These are phyloP conservation scores for Stephanodiscus minutulus DNA, from an alignment of 108 stramenopile species.

Conservation along the genomic window DNA sequence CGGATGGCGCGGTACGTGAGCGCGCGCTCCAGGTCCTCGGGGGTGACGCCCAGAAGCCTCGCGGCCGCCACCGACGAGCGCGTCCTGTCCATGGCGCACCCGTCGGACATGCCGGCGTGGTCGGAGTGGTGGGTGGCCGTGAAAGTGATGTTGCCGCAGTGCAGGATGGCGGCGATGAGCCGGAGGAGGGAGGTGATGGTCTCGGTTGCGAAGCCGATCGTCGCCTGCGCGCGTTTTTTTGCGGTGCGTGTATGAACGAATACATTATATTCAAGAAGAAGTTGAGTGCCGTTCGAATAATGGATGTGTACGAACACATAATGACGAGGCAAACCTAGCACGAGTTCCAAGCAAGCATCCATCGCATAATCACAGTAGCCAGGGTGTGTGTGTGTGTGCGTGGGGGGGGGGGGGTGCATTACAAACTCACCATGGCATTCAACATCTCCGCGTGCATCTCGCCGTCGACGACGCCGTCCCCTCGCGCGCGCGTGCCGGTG, in stretches of 20 bases:
- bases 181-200: slow-evolving; percentile 53
- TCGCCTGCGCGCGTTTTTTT: slow-evolving; percentile 27
- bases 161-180: slow-evolving; percentile 65
- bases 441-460: slow-evolving; percentile 68
- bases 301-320: too few species aligned
- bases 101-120: slow-evolving; percentile 52
- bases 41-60: slow-evolving; percentile 62
- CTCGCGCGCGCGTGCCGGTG: slow-evolving; percentile 69
- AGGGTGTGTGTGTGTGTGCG: too few species aligned
- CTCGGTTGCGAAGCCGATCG: slow-evolving; percentile 60
- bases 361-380: too few species aligned
- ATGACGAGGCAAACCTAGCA: too few species aligned
- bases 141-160: slow-evolving; percentile 73
- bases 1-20: slow-evolving; percentile 61
- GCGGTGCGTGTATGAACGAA: background rate
- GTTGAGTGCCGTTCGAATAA: too few species aligned
- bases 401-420: slow-evolving; percentile 66
- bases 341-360: too few species aligned
- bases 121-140: slow-evolving; percentile 52
- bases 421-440: slow-evolving; percentile 65
- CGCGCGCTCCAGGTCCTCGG: slow-evolving; percentile 57
- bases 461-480: slow-evolving; percentile 75
- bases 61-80: slow-evolving; percentile 58
- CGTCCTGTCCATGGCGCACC: slow-evolving; percentile 41
- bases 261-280: too few species aligned